Base-by-base conservation (phyloP, 2,329 filamentous ascomycete species). In the Tolypocladium sp. region DNA sequence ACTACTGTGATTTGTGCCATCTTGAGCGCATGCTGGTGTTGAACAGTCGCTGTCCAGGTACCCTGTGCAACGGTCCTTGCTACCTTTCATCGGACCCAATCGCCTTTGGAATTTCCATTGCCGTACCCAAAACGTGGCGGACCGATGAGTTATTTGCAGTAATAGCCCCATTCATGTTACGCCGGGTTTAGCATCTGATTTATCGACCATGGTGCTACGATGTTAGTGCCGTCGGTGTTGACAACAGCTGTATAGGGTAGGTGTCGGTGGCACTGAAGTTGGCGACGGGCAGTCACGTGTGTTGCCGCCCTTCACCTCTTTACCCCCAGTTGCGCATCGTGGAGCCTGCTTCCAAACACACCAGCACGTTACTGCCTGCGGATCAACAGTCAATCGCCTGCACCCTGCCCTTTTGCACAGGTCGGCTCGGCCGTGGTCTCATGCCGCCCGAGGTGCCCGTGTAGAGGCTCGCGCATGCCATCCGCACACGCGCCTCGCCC, bases 311-410 rank as follows among this genome's bases (percentile, higher is more conserved):
- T 56, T 20, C 9, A 13, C 17, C 13, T 8, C 46, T 25, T 1
- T 20, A 33, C 57, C 37, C 27, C 49, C 44, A 44, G 54, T 15
- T 42, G 57, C 69, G 70, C 65, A 71, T 71, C 53, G 37, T 8
- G 15, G 37, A 20, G 8, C 53, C 15, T 27, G 17, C 15, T 40
- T 20, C 54, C 17, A 22, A 33, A 53, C 30, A 9, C 20, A 35
- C 30, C 49, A 17, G 5, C 49, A 20, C 30, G 30, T 37, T n/a
- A n/a, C 27, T 4, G 17, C 30, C 30, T 52, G 20, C 49, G 30
- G 13, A 35, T 53, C 30, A 22, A 20, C 25, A 44, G 27, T 20
- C 38, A 17, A n/a, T 12, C 27, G 27, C 20, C 17, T n/a, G 17
- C 20, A 17, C 49, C 12, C 20, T 9, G 17, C 49, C 10, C n/a